phyloP scores from a whole-genome alignment of 345 rosid species.

The Heritiera littoralis region DNA sequence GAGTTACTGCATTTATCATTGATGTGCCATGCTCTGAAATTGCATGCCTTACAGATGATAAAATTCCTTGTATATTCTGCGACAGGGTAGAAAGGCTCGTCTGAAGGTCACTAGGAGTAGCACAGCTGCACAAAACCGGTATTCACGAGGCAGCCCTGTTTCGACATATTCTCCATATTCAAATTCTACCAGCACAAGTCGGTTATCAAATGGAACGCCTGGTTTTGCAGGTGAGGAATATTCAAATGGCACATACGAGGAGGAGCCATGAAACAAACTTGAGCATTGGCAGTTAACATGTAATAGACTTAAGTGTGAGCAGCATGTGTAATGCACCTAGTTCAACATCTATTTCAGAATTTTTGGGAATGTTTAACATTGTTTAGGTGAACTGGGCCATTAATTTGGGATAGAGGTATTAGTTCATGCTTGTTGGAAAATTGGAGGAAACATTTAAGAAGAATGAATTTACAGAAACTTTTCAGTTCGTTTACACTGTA shows the following conservation, averaged over 20 bases:
- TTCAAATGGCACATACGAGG: slow-evolving; percentile 52
- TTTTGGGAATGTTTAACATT: slow-evolving; percentile 6
- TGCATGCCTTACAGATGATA: neutral
- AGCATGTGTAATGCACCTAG: neutral
- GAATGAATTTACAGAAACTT: slow-evolving; percentile 2
- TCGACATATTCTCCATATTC: slow-evolving; percentile 53
- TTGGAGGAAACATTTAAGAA: too few species aligned
- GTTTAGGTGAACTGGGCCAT: slow-evolving; percentile 7
- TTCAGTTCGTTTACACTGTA: neutral
- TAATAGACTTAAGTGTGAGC: neutral
- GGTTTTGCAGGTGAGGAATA: slow-evolving; percentile 59
- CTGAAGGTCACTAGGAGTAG: slow-evolving; percentile 71
- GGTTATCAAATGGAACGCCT: slow-evolving; percentile 58
- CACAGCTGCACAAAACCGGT: slow-evolving; percentile 73
- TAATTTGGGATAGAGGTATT: neutral
- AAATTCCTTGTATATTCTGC: slow-evolving; percentile 2
- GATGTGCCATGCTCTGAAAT: neutral
- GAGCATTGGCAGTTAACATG: slow-evolving; percentile 10
- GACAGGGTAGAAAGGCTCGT: slow-evolving; percentile 92
- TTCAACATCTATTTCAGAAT: neutral
- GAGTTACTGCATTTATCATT: neutral
- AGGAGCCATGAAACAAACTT: slow-evolving; percentile 42
- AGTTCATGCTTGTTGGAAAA: neutral
- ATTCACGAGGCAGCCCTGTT: slow-evolving; percentile 60
- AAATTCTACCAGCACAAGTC: slow-evolving; percentile 49